Evolutionary conservation across 352 stramenopile genomes (phyloP).

Genomic region (Globisporangium perplexum): DNA sequence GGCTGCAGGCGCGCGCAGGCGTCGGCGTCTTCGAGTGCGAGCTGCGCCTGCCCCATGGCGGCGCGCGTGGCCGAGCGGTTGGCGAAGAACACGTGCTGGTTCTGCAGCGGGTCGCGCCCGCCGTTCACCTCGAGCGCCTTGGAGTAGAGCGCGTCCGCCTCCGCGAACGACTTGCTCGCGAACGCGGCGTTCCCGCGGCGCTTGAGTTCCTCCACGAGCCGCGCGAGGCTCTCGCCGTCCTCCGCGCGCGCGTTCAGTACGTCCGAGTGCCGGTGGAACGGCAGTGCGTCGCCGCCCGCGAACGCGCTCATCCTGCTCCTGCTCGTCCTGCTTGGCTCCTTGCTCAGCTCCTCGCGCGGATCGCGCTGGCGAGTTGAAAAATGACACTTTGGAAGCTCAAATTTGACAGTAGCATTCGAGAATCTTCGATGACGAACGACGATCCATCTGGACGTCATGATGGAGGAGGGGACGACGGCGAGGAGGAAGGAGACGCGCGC

Average conservation of each 20-base stretch:
- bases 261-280: conserved; percentile 78
- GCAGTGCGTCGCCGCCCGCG: conserved; percentile 43
- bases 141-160: conserved; percentile 95
- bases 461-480: too few species aligned
- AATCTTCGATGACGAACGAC: not conserved
- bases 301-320: conserved; percentile 56
- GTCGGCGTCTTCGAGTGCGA: conserved; percentile 65
- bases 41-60: conserved; percentile 68
- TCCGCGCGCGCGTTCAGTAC: conserved; percentile 59
- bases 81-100: conserved; percentile 83
- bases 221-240: conserved; percentile 40
- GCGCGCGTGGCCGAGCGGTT: conserved; percentile 86
- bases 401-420: too few species aligned
- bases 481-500: not conserved
- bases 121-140: conserved; percentile 89
- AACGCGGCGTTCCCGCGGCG: conserved; percentile 85
- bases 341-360: not conserved
- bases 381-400: not conserved
- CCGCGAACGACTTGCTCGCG: conserved; percentile 76
- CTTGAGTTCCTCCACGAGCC: conserved; percentile 86
- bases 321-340: not conserved
- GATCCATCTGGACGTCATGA: too few species aligned
- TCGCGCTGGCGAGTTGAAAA: not conserved
- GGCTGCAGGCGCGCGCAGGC: conserved; percentile 51
- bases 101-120: conserved; percentile 32